phyloP scores from a whole-genome alignment of 2,329 filamentous ascomycete genomes.

The Pezicula neosporulosa region DNA sequence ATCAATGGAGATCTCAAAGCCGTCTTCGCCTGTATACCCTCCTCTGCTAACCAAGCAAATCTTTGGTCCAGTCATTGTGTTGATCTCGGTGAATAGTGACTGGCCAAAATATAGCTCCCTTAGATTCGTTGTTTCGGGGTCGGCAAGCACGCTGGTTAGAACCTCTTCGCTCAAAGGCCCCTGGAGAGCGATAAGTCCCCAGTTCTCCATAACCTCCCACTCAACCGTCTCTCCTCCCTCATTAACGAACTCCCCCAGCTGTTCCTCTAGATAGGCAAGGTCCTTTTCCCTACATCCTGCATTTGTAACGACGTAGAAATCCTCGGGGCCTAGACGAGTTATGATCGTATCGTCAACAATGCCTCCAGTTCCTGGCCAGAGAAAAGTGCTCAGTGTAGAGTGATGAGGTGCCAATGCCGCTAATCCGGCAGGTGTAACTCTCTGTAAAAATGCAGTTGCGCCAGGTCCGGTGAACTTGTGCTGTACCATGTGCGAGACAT shows the following conservation, averaged over 20 bases:
- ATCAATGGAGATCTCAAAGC: slow-evolving; percentile 91
- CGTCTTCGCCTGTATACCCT: slow-evolving; percentile 97
- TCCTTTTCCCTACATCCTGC: slow-evolving; percentile 91
- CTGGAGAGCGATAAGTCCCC: slow-evolving; percentile 84
- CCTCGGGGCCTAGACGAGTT: slow-evolving; percentile 68
- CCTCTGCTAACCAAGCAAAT: slow-evolving; percentile 76
- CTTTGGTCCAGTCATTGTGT: slow-evolving; percentile 50
- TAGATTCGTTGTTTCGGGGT: slow-evolving; percentile 47
- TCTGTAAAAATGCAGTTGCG: slow-evolving; percentile 77
- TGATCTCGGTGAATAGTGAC: slow-evolving; percentile 63
- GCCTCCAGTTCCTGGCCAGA: slow-evolving; percentile 77
- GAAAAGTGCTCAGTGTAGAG: slow-evolving; percentile 79
- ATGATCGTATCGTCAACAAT: slow-evolving; percentile 95
- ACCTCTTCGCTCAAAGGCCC: slow-evolving; percentile 74
- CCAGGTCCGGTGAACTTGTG: slow-evolving; percentile 80
- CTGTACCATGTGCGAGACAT: slow-evolving; percentile 96
- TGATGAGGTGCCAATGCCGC: slow-evolving; percentile 60
- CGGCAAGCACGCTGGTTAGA: slow-evolving; percentile 60
- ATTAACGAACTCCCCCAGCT: slow-evolving; percentile 60
- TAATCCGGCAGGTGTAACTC: slow-evolving; percentile 75
- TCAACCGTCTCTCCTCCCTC: slow-evolving; percentile 53
- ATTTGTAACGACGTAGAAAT: slow-evolving; percentile 94
- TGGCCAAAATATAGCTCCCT: slow-evolving; percentile 78
- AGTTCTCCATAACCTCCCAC: slow-evolving; percentile 68
- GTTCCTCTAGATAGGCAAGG: slow-evolving; percentile 66